Percentiles rank a stretch among this genome's conserved stretches.
Evolutionary conservation across 106 monocot species (phyloP).

Genomic region (Dioscorea dumetorum): DNA sequence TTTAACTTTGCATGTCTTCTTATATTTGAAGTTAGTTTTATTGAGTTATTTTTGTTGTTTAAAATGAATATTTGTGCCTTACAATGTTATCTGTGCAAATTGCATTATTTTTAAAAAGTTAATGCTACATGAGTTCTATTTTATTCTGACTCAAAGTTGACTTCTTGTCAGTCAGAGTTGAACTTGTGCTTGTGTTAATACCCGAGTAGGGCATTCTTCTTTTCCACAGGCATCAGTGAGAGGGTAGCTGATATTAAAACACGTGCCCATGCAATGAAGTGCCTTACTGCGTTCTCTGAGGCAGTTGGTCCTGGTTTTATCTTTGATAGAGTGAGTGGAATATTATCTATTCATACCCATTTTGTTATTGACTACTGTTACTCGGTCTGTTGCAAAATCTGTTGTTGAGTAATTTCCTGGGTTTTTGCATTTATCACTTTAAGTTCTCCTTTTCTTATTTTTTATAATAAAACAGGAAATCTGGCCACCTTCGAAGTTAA

Average conservation of each 20-base stretch:
- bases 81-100: background rate
- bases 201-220: background rate
- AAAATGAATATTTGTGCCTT: background rate
- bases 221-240: conserved; percentile 74
- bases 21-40: too few relatives aligned
- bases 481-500: too few relatives aligned
- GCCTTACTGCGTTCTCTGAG: conserved; percentile 91
- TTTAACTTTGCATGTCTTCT: too few relatives aligned
- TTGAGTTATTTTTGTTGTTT: too few relatives aligned
- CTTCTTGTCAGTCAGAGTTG: background rate
- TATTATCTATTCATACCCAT: too few relatives aligned
- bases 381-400: too few relatives aligned
- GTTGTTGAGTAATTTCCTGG: background rate
- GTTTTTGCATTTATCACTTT: background rate
- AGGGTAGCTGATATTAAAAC: conserved; percentile 99
- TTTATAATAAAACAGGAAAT: too few relatives aligned
- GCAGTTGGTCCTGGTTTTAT: conserved; percentile 96
- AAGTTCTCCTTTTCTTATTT: background rate
- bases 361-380: too few relatives aligned
- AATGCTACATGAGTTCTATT: too few relatives aligned
- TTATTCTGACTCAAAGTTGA: too few relatives aligned
- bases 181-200: background rate
- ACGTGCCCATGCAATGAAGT: conserved; percentile 92
- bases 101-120: background rate
- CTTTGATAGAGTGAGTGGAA: conserved; percentile 75